A percentile compares a stretch with the other conserved stretches of the same genome.
Conservation (phyloP, 495 filamentous ascomycete species). For the Evernia prunastri region DNA sequence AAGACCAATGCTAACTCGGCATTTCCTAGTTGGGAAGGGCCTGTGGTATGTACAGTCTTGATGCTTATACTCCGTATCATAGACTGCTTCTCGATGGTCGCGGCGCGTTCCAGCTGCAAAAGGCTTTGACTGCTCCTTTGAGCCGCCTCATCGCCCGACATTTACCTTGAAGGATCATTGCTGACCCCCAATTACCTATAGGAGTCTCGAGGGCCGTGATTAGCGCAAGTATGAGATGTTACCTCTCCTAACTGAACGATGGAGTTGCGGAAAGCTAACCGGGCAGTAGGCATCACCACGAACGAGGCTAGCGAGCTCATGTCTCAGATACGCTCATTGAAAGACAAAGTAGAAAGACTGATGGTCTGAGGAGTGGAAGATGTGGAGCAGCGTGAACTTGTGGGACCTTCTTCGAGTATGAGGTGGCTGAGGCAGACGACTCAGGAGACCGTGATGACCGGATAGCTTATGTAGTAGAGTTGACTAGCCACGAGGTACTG, state of each 20-base stretch:
- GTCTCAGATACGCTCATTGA: slow-evolving; percentile 71
- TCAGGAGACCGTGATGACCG: not conserved
- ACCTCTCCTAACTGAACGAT: not conserved
- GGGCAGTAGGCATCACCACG: slow-evolving; percentile 58
- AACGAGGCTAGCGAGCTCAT: slow-evolving; percentile 89
- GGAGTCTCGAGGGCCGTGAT: slow-evolving; percentile 87
- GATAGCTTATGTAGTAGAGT: not conserved
- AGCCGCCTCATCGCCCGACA: not conserved
- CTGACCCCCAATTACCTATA: not conserved
- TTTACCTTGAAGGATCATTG: not conserved
- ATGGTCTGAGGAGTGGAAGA: slow-evolving; percentile 73
- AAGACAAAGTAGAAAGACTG: slow-evolving; percentile 92
- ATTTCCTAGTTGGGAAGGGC: slow-evolving; percentile 3
- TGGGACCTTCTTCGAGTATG: not conserved
- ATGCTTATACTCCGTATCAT: not conserved
- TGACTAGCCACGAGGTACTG: not conserved
- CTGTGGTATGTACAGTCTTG: slow-evolving; percentile 32
- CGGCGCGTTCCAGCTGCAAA: slow-evolving; percentile 34
- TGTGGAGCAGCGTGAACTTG: not conserved
- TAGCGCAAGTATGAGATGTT: slow-evolving; percentile 3
- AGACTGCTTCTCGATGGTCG: not conserved
- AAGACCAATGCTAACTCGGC: not conserved
- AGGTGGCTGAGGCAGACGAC: not conserved
- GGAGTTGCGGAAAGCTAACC: not conserved
- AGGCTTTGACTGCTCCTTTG: not conserved